Conservation (phyloP, 2,329 filamentous ascomycete species). For the Aureobasidium musti region DNA sequence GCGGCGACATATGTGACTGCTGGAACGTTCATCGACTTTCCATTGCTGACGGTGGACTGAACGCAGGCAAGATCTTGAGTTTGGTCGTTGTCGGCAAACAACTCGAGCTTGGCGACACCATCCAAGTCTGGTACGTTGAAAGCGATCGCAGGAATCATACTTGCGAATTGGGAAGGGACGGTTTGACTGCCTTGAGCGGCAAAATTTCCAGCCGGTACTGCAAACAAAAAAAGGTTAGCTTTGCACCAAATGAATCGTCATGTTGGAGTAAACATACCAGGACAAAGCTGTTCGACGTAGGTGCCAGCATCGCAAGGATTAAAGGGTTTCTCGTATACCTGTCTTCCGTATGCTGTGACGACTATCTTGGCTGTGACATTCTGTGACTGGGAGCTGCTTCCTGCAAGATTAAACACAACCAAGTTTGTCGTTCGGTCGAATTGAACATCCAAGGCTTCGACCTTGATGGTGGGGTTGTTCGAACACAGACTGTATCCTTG, state of each 20-base stretch:
- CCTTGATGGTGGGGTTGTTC: constrained; percentile 61
- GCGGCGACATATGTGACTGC: constrained; percentile 82
- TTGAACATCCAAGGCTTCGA: constrained; percentile 72
- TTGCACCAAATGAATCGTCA: background rate
- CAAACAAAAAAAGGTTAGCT: constrained; percentile 27
- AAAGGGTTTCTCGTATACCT: constrained; percentile 77
- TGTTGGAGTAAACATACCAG: constrained; percentile 57
- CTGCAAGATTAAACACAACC: constrained; percentile 79
- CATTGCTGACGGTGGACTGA: constrained; percentile 77
- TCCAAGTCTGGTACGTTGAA: constrained; percentile 90
- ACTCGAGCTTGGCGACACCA: constrained; percentile 75
- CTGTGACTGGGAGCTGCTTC: constrained; percentile 70
- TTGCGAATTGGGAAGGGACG: constrained; percentile 71
- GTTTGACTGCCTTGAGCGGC: constrained; percentile 68
- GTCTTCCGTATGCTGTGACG: constrained; percentile 80
- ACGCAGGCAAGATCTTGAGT: constrained; percentile 75
- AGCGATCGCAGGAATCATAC: constrained; percentile 80
- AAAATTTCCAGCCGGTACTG: constrained; percentile 74
- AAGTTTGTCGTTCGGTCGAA: constrained; percentile 75
- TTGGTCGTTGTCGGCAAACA: constrained; percentile 62
- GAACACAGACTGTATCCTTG: constrained; percentile 76
- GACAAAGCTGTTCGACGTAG: constrained; percentile 74
- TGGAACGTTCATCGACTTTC: constrained; percentile 73
- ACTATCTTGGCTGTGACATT: constrained; percentile 77
- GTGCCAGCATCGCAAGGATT: constrained; percentile 74